phyloP scores from a whole-genome alignment of 2,329 filamentous ascomycete species.

The Ophiocordyceps camponoti-leonardi region DNA sequence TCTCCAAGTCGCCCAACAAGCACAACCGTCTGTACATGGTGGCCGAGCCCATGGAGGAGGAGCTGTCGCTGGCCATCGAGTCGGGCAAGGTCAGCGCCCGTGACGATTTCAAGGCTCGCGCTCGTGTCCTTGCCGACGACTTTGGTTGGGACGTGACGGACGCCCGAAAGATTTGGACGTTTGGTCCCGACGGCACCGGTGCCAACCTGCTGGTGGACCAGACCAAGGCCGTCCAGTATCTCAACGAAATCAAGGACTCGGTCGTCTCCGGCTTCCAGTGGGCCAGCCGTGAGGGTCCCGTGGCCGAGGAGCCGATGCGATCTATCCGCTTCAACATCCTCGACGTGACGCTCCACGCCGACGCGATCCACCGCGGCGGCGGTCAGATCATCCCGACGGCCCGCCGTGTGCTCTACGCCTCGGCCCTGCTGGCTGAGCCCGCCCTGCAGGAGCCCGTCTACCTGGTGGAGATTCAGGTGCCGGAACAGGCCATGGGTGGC shows the following conservation, averaged over 20 bases:
- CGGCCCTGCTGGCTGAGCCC: conserved; percentile 78
- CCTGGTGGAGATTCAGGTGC: conserved; percentile 98
- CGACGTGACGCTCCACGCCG: conserved; percentile 97
- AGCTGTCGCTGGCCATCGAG: conserved; percentile 83
- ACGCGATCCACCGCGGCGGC: conserved; percentile 99
- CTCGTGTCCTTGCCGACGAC: conserved; percentile 89
- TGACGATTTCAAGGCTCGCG: conserved; percentile 98
- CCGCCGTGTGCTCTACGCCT: conserved; percentile 92
- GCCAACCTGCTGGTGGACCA: conserved; percentile 98
- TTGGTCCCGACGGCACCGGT: conserved; percentile 93
- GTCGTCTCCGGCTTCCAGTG: conserved; percentile 99
- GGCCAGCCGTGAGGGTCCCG: conserved; percentile 92
- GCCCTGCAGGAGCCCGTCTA: conserved; percentile 93
- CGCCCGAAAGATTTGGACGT: conserved; percentile 99
- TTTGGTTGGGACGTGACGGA: conserved; percentile 99
- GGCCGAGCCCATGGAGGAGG: conserved; percentile 81
- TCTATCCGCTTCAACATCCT: conserved; percentile 96
- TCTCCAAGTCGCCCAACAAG: conserved; percentile 99
- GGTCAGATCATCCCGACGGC: conserved; percentile 97
- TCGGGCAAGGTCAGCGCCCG: conserved; percentile 77
- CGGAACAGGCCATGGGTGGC: conserved; percentile 97
- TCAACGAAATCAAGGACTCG: conserved; percentile 99
- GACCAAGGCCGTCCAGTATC: conserved; percentile 99
- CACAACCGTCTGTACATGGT: conserved; percentile 99
- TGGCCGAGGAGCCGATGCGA: conserved; percentile 97